A percentile compares a stretch with the other conserved stretches of the same genome.
phyloP scores from a whole-genome alignment of 495 filamentous ascomycete species.

The Penicillium coffeae region DNA sequence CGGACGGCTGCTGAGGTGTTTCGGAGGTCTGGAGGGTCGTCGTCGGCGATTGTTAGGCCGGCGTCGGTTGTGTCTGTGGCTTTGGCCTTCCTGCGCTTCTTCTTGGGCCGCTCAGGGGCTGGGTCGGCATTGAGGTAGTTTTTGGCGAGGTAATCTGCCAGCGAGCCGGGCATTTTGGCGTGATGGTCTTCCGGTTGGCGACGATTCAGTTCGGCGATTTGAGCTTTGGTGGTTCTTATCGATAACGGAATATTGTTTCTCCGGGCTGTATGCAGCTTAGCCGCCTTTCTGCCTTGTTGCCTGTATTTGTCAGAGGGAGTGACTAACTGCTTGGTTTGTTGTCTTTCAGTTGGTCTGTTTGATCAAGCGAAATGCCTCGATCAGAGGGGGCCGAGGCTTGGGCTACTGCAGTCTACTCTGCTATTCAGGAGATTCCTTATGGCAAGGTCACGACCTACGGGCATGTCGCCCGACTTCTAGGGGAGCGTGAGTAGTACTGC shows the following conservation, averaged over 20 bases:
- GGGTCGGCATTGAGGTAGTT: constrained; percentile 86
- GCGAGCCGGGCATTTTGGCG: constrained; percentile 38
- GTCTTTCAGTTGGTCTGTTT: background rate
- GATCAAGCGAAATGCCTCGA: constrained; percentile 53
- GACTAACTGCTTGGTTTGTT: too few species aligned
- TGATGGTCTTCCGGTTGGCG: background rate
- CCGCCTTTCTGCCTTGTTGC: background rate
- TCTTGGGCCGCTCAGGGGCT: constrained; percentile 53
- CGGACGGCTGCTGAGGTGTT: constrained; percentile 35
- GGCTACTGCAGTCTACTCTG: constrained; percentile 76
- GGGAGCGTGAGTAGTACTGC: constrained; percentile 55
- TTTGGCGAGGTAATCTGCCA: constrained; percentile 87
- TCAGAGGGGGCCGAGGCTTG: constrained; percentile 82
- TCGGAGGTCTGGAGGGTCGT: constrained; percentile 75
- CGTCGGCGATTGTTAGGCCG: constrained; percentile 86
- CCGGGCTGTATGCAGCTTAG: constrained; percentile 9
- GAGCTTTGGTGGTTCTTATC: constrained; percentile 15
- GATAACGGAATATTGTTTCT: constrained; percentile 21
- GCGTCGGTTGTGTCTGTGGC: constrained; percentile 44
- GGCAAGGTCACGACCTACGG: constrained; percentile 87
- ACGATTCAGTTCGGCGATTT: background rate
- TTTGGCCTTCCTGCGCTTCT: constrained; percentile 86
- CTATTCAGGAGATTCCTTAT: constrained; percentile 76
- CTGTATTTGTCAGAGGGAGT: too few species aligned
- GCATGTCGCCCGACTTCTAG: constrained; percentile 78